A percentile compares a stretch with the other conserved stretches of the same genome.
These are phyloP conservation scores for Backusella tarrabulga DNA, from an alignment of 192 early-diverging fungal genomes.

Conservation along the genomic window DNA sequence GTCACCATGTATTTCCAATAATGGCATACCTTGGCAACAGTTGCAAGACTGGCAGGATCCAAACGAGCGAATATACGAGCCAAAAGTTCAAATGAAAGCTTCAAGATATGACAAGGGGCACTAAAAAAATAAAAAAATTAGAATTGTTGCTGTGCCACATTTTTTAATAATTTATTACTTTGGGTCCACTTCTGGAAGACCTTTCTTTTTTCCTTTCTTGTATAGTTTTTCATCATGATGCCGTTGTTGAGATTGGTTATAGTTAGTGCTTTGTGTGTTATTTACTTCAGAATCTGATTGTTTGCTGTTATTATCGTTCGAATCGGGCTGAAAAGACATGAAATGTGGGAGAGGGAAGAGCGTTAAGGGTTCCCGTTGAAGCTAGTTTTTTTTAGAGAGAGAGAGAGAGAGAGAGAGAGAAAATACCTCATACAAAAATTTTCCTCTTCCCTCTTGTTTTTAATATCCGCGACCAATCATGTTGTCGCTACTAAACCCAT, in stretches of 20 bases:
- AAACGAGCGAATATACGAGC: conserved; percentile 39
- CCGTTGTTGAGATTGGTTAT: neutral
- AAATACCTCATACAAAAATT: no score
- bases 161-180: neutral
- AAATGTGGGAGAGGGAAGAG: neutral
- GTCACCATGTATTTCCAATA: conserved; percentile 36
- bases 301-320: conserved; percentile 8
- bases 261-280: neutral
- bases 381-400: neutral
- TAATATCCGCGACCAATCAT: neutral
- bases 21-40: conserved; percentile 25
- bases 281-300: neutral
- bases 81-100: conserved; percentile 33
- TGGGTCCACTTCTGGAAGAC: conserved; percentile 7
- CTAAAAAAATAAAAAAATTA: neutral
- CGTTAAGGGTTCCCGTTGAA: neutral
- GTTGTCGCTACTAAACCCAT: neutral
- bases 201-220: conserved; percentile 10
- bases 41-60: conserved; percentile 26
- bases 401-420: neutral
- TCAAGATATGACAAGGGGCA: conserved; percentile 19
- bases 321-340: conserved; percentile 12
- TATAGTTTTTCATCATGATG: neutral
- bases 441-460: neutral
- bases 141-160: neutral